Conservation (phyloP, 192 early-diverging fungal species). For the Gamsiella multidivaricata region DNA sequence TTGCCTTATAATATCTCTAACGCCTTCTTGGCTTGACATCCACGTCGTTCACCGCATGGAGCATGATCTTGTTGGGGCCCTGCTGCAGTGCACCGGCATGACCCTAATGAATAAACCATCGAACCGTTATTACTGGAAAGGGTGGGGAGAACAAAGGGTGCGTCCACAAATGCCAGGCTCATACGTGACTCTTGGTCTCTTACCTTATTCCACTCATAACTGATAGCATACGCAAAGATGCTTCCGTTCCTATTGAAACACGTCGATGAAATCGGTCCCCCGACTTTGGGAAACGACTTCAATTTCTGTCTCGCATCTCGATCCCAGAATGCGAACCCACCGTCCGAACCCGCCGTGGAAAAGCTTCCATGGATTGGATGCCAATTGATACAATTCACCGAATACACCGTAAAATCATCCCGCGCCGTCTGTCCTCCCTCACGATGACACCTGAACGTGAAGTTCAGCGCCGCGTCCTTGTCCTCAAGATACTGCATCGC, state of each 20-base stretch:
- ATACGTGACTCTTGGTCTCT: not conserved
- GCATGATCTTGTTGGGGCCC: constrained; percentile 78
- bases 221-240: constrained; percentile 92
- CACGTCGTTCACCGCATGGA: constrained; percentile 82
- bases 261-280: constrained; percentile 73
- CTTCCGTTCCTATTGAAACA: constrained; percentile 84
- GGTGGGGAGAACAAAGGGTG: too few relatives aligned
- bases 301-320: constrained; percentile 89
- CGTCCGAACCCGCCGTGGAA: constrained; percentile 89
- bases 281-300: constrained; percentile 76
- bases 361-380: constrained; percentile 91
- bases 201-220: constrained; percentile 89
- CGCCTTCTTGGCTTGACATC: constrained; percentile 82
- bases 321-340: constrained; percentile 93
- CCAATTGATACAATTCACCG: constrained; percentile 80
- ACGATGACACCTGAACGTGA: constrained; percentile 96
- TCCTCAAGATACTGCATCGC: constrained; percentile 94
- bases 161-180: not conserved
- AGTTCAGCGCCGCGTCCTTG: constrained; percentile 75
- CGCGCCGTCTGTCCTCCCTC: constrained; percentile 56
- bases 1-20: not conserved
- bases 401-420: constrained; percentile 68
- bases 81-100: constrained; percentile 53
- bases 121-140: too few relatives aligned
- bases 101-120: constrained; percentile 34